Percentiles rank a stretch among this genome's conserved stretches.
Evolutionary conservation across 2,329 filamentous ascomycete genomes (phyloP).

Genomic region (Cytospora chrysosperma): DNA sequence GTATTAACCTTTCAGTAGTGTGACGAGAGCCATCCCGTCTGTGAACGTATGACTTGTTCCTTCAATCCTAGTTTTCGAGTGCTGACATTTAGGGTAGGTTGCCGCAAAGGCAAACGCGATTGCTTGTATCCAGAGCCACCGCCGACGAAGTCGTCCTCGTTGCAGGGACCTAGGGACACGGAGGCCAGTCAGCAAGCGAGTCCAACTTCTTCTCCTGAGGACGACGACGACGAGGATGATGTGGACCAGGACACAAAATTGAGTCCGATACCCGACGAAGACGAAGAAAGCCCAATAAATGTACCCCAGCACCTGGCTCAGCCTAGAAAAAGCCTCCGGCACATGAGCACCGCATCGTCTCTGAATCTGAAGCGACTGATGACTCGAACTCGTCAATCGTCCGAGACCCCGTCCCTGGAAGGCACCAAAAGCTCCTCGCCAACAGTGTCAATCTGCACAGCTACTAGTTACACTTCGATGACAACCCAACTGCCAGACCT

Average conservation of each 20-base stretch:
- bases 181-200: slow-evolving; percentile 43
- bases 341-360: slow-evolving; percentile 40
- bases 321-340: slow-evolving; percentile 33
- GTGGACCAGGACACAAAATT: slow-evolving; percentile 44
- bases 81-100: slow-evolving; percentile 55
- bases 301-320: slow-evolving; percentile 27
- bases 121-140: slow-evolving; percentile 82
- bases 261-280: slow-evolving; percentile 55
- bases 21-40: slow-evolving; percentile 83
- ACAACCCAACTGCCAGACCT: slow-evolving; percentile 33
- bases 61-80: not conserved
- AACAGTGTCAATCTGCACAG: slow-evolving; percentile 47
- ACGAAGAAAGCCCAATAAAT: slow-evolving; percentile 43
- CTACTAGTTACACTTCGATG: slow-evolving; percentile 37
- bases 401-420: slow-evolving; percentile 54
- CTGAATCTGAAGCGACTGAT: slow-evolving; percentile 35
- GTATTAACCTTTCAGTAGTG: slow-evolving; percentile 58
- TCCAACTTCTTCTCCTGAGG: slow-evolving; percentile 54
- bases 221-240: slow-evolving; percentile 53
- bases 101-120: slow-evolving; percentile 85
- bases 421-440: slow-evolving; percentile 53
- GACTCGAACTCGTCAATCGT: slow-evolving; percentile 43
- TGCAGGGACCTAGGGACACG: slow-evolving; percentile 40
- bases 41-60: slow-evolving; percentile 61
- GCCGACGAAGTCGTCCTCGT: slow-evolving; percentile 40